A percentile compares a stretch with the other conserved stretches of the same genome.
phyloP scores from a whole-genome alignment of 768 basidiomycete species.

The Ephemerocybe angulata region DNA sequence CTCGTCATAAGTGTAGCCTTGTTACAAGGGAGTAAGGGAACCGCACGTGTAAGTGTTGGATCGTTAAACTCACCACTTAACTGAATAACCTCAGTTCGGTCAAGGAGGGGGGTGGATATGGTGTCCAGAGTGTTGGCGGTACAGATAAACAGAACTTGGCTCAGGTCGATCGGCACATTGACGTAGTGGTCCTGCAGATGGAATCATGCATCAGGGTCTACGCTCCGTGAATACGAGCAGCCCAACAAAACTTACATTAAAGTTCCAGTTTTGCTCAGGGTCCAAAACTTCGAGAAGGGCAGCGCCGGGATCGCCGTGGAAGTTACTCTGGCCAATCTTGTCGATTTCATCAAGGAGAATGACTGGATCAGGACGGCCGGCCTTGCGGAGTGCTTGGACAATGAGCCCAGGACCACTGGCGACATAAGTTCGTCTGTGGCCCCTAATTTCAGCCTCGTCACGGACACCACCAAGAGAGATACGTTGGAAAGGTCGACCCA shows the following conservation, averaged over 20 bases:
- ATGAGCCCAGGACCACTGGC: constrained; percentile 82
- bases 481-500: constrained; percentile 84
- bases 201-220: not conserved
- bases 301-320: constrained; percentile 90
- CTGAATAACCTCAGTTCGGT: constrained; percentile 86
- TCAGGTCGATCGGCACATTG: constrained; percentile 84
- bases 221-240: not conserved
- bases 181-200: constrained; percentile 78
- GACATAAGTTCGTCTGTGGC: constrained; percentile 78
- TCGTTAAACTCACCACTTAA: constrained; percentile 51
- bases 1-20: constrained; percentile 84
- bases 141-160: constrained; percentile 87
- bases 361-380: constrained; percentile 76
- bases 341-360: constrained; percentile 90
- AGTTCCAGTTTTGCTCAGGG: constrained; percentile 87
- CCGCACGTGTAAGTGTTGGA: not conserved
- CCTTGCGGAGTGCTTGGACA: constrained; percentile 82
- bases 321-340: constrained; percentile 82
- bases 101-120: constrained; percentile 81
- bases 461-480: constrained; percentile 90
- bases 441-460: constrained; percentile 74
- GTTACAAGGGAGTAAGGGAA: not conserved
- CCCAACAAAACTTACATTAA: constrained; percentile 52
- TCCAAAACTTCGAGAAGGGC: constrained; percentile 90
- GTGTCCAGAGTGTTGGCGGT: constrained; percentile 90